Evolutionary conservation across 805 yeast species (phyloP).

Genomic region (Candida awuae): DNA sequence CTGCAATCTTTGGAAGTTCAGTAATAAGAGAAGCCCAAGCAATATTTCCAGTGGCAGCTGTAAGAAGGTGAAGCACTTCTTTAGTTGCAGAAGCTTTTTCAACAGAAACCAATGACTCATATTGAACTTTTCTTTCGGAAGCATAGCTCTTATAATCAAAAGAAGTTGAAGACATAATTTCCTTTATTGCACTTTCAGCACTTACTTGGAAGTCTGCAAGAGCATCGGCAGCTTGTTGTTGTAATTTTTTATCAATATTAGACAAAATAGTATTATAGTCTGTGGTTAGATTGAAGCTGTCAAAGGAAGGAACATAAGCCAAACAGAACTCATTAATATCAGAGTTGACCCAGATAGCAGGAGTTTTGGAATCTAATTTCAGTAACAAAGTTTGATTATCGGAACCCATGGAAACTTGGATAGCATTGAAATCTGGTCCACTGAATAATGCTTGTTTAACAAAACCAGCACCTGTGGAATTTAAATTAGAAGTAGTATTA

Average conservation of each 20-base stretch:
- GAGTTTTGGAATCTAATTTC: conserved; percentile 58
- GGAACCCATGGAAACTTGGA: conserved; percentile 42
- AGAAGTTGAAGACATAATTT: background rate
- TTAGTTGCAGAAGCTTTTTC: conserved; percentile 6
- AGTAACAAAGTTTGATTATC: conserved; percentile 43
- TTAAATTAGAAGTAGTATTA: background rate
- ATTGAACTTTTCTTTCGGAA: conserved; percentile 6
- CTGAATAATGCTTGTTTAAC: background rate
- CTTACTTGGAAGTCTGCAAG: conserved; percentile 7
- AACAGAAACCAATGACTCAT: conserved; percentile 2
- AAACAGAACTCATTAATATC: conserved; percentile 11
- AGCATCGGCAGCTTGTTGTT: conserved; percentile 1
- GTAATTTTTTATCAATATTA: conserved; percentile 1
- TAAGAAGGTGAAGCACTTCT: background rate
- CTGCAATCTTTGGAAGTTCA: background rate
- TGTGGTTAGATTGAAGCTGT: too few species aligned
- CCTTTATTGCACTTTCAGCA: background rate
- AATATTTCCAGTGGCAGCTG: background rate
- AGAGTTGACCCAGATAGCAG: conserved; percentile 53
- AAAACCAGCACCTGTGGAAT: background rate
- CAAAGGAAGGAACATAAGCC: conserved; percentile 8
- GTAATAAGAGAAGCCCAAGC: conserved; percentile 1
- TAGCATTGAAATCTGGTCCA: conserved; percentile 26
- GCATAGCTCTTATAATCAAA: conserved; percentile 1
- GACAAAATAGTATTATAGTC: conserved; percentile 3